Base-by-base conservation (phyloP, 2,329 filamentous ascomycete species). In the Botrytis squamosa region DNA sequence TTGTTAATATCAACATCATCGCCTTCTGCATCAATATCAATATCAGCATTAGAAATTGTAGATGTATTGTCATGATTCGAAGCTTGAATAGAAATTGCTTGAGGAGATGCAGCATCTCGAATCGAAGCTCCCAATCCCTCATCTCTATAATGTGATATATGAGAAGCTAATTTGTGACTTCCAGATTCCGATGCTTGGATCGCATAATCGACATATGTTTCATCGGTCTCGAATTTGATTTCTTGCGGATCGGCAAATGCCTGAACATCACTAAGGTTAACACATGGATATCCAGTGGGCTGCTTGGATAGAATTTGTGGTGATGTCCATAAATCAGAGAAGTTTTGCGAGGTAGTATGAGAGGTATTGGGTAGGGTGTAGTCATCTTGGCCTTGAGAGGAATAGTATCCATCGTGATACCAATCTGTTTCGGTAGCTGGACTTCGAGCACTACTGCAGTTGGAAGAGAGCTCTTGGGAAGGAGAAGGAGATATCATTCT, bases 221-320 rank as follows among this genome's bases (percentile, higher is more conserved):
- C 77, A 49, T 78, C 75, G 12, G 74, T 59, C 29, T 75, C 74
- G 52, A 71, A 76, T n/a, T 60, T 70, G 36, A 63, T 67, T 44
- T 80, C 77, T 44, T 78, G 73, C 2, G 73, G 52, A 70, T 80
- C 79, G 14, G 78, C 73, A 68, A 80, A 73, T 7, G 60, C 72
- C 73, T 80, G 80, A 20, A 80, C 76, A 74, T 80, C 76, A 60
- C 73, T 77, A 63, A 80, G 73, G 36, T 79, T 77, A n/a, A 81
- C 78, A 59, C 74, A 76, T n/a, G 49, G 46, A 25, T 66, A 60
- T 36, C 75, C 74, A 42, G 71, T 46, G 12, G 70, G 67, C 7
- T 40, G 46, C 6, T 57, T 25, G 7, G 33, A 29, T 70, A 74
- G 72, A 33, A 33, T 29, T 20, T 42, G 38, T 38, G 63, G 55